Evolutionary conservation across 164 flowering plant genomes (phyloP), one percentile per base, ranked within the genome.

Genomic region (Saururus chinensis): DNA sequence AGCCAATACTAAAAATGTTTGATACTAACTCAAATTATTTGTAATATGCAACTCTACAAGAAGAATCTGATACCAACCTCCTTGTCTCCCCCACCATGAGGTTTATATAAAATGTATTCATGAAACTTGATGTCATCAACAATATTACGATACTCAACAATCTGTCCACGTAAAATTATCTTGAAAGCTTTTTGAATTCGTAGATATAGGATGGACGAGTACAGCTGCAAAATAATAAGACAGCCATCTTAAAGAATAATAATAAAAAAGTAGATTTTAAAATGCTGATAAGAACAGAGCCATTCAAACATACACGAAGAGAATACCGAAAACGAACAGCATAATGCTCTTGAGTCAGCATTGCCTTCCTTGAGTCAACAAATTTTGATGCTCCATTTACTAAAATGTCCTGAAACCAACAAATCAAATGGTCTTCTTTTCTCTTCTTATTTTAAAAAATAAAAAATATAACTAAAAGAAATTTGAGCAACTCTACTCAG

Each of bases 121-220:
- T 71, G 79, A 71, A 51, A 82, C 67, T 81, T 84, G 64, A 93
- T 85, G 77, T 87, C 96, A 66, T 76, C 68, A 30, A 85, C 99
- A 75, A 93, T 72, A 64, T 76, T 81, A 69, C 84, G 88, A 73
- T 77, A 89, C 71, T 79, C 80, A 65, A 93, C 92, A 68, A 70
- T 79, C 68, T 51, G 68, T 14, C 97, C 96, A 52, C 96, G 86
- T 75, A 93, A 67, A 58, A 84, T 51, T 42, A 90, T 85, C 60
- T 67, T 76, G 78, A 90, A 93, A 62, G 48, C 76, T 60, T 80
- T 67, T 8, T 96, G 96, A 52, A 83, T 57, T 55, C 82, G 79
- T 77, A 87, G 69, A 75, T 93, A 93, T 66, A 93, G 73, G 40
- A 93, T 84, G 62, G 97, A 87, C 63, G 84, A 72, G 74, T 93